Base-by-base conservation (phyloP, 306 rosid genomes). In the Castanopsis chinensis region DNA sequence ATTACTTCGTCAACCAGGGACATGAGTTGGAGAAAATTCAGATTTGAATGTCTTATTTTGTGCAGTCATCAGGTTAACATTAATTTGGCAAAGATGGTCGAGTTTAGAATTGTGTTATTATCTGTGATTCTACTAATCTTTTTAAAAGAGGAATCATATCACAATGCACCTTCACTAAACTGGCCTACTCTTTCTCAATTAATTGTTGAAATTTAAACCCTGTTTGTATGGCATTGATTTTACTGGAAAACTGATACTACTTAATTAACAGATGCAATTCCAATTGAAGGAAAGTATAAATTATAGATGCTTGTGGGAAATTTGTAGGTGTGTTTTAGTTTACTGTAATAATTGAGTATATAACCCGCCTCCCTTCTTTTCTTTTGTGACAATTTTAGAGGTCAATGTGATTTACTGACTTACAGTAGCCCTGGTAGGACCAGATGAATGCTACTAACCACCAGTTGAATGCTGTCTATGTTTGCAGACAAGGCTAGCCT, bases 341-440 rank as follows among this genome's bases (percentile, higher is more conserved):
- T 67, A 35, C 23, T 28, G 25, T 19, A 45, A 18, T 49, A 4
- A 23, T 2, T 17, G 23, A 21, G 35, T 33, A 20, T 20, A 45
- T 52, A 53, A 41, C 41, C 43, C 51, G 0, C 0, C 4, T 15
- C 23, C 27, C 18, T 30, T 12, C 61, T 45, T 9, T 4, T 2
- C 10, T 53, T 57, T 53, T 30, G 17, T 15, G 10, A 63, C 32
- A 33, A 27, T 18, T 12, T 19, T 72, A 17, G 43, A n/a, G 57
- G 19, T 84, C 43, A 64, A 71, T 41, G 41, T 53, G 33, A 55
- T 59, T 78, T 76, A 11, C 53, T 53, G 27, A 55, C 60, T 74
- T 76, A 11, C 33, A 19, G 71, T 70, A 3, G 25, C 58, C 33
- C 64, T 68, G 30, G 6, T 74, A 51, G 73, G 68, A 78, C 23